Base-by-base conservation (phyloP, 2,329 filamentous ascomycete species). In the Capronia epimyces region DNA sequence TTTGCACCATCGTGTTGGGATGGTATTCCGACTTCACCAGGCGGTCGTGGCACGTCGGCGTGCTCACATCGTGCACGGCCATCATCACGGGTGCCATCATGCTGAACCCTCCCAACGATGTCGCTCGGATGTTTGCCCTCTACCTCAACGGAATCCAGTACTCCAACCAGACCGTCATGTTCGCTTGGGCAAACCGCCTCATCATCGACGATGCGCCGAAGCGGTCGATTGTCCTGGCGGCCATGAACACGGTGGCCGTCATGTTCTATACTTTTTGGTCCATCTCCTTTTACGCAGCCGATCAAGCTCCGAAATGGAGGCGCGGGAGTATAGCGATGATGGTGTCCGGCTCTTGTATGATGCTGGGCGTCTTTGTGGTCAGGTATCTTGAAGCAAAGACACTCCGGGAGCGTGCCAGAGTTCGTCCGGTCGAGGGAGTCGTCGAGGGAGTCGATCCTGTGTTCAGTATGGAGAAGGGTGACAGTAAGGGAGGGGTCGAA, bases 281-380 rank as follows among this genome's bases (percentile, higher is more conserved):
- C 21, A 46, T 54, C 13, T 10, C 46, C 20, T 54, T 54, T 29
- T 54, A 54, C 41, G 48, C 48, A 16, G 46, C 40, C 8, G 48
- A 46, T 8, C 51, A 54, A 29, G 51, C 18, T 22, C 51, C 51
- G 12, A 43, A 46, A 20, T 54, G 51, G 51, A 40, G 13, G 22
- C 22, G 46, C 20, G 51, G 51, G 9, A 50, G 47, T 36, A 51
- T 50, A 31, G 51, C 47, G n/a, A 54, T 54, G 46, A 50, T 54
- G 18, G 44, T 31, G 18, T 46, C 46, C 37, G 49, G 43, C n/a
- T 18, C 42, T 16, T 47, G 37, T 27, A 42, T 52, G 49, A 27
- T 48, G 9, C 24, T 42, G 10, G 43, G 44, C 4, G 44, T 43
- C 12, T 18, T 48, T 16, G 43, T 27, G n/a, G 47, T 43, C 34